Base-by-base conservation (phyloP, 352 stramenopile species). In the Pythium dissotocum region DNA sequence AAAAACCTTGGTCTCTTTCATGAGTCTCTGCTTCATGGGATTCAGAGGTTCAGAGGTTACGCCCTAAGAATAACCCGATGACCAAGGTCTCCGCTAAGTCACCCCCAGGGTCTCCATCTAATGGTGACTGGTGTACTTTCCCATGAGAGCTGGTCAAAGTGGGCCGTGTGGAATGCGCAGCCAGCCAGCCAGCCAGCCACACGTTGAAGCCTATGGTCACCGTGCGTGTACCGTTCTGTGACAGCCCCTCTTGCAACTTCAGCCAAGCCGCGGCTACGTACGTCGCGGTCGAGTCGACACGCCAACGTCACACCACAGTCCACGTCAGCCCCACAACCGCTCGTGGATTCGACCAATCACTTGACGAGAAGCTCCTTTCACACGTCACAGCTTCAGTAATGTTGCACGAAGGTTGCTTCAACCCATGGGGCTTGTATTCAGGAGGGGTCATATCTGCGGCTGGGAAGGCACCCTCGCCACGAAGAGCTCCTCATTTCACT, bases 261-360 rank as follows among this genome's bases (percentile, higher is more conserved):
- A 53, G 58, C 44, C 61, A 28, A 61, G 49, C 59, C 48, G 33
- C 46, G 33, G 16, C 59, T 44, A 53, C 46, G 46, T 26, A 30
- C 46, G 51, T 67, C 51, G 58, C 48, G 2, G 33, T 36, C 18
- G 12, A 51, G 16, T 26, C 18, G 40, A 55, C 52, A 67, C 61
- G 26, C 59, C 61, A 53, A 32, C 53, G 40, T 57, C 28, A 46
- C 62, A 21, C 28, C 13, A 7, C 28, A 28, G 51, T 18, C 28
- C 46, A 53, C 46, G 46, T 32, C 46, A 53, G 46, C 46, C 46
- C 18, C 52, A 40, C 32, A 9, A 49, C 6, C 6, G 16, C 21
- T 16, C 63, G 57, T 66, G 66, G 52, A 58, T 58, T 33, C n/a
- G 21, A 40, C 67, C 67, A 73, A 73, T 73, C 55, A 69, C 9